Conservation (phyloP, 495 filamentous ascomycete species). For the Apiosordaria backusii region DNA sequence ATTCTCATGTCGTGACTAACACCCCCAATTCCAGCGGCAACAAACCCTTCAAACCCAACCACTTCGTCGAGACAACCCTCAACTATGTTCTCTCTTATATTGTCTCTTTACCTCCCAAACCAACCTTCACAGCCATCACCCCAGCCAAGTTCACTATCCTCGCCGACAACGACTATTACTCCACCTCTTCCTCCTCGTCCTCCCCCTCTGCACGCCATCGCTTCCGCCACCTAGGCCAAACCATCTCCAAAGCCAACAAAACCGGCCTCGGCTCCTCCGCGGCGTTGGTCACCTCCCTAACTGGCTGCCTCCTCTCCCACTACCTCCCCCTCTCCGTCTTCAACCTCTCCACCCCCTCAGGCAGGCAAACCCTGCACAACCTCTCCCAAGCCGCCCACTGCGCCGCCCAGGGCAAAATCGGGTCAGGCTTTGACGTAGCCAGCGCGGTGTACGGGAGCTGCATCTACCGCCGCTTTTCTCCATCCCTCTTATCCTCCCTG, state of each 20-base stretch:
- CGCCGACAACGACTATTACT: slow-evolving; percentile 96
- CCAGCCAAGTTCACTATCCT: slow-evolving; percentile 79
- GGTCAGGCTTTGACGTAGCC: slow-evolving; percentile 95
- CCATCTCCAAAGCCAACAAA: slow-evolving; percentile 79
- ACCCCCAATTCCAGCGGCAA: slow-evolving; percentile 23
- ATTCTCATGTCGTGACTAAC: slow-evolving; percentile 13
- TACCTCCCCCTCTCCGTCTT: slow-evolving; percentile 65
- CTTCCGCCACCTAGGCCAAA: slow-evolving; percentile 76
- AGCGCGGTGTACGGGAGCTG: slow-evolving; percentile 88
- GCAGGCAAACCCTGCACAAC: slow-evolving; percentile 67
- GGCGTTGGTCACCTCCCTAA: slow-evolving; percentile 88
- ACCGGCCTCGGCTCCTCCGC: slow-evolving; percentile 95
- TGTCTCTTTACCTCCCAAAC: slow-evolving; percentile 48
- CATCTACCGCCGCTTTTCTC: slow-evolving; percentile 86
- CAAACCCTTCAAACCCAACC: slow-evolving; percentile 52
- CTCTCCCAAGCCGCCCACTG: slow-evolving; percentile 91
- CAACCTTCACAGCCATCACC: slow-evolving; percentile 53
- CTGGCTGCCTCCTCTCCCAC: slow-evolving; percentile 73
- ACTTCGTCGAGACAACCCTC: slow-evolving; percentile 87
- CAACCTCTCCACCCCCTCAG: slow-evolving; percentile 37
- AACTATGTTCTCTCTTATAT: slow-evolving; percentile 85
- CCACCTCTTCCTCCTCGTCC: slow-evolving; percentile 34
- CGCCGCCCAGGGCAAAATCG: slow-evolving; percentile 93
- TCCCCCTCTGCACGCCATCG: slow-evolving; percentile 30
- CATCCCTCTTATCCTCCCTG: slow-evolving; percentile 61